A percentile compares a stretch with the other conserved stretches of the same genome.
phyloP scores from a whole-genome alignment of 1,284 basidiomycete species.

The Ceratobasidium theobromae region DNA sequence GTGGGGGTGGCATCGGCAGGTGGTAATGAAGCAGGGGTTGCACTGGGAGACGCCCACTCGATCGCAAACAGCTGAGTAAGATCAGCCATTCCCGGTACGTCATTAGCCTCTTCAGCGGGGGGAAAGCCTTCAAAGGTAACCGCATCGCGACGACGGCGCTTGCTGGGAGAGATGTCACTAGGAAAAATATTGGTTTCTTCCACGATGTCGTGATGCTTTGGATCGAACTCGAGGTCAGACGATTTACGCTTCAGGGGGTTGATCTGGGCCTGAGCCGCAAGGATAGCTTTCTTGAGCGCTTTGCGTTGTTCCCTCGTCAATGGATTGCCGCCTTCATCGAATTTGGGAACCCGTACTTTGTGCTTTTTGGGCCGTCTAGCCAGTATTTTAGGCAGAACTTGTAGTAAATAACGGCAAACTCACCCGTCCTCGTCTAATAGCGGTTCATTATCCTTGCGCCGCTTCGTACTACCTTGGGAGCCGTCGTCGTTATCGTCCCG shows the following conservation, averaged over 20 bases:
- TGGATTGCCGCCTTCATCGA: slow-evolving; percentile 23
- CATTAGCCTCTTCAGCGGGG: not conserved
- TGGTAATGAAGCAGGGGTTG: not conserved
- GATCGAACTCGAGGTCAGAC: not conserved
- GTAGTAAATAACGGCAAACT: not conserved
- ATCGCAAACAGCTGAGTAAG: slow-evolving; percentile 16
- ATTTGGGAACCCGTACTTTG: slow-evolving; percentile 15
- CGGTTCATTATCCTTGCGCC: not conserved
- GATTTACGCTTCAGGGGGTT: slow-evolving; percentile 25
- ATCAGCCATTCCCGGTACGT: slow-evolving; percentile 2
- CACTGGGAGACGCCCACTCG: slow-evolving; percentile 19
- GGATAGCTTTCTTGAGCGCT: slow-evolving; percentile 22
- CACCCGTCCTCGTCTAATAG: slow-evolving; percentile 14
- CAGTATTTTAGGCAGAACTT: not conserved
- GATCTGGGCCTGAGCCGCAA: not conserved
- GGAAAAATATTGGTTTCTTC: not conserved
- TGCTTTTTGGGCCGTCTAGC: slow-evolving; percentile 3
- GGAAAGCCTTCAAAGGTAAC: slow-evolving; percentile 24
- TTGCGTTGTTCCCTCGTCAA: slow-evolving; percentile 23
- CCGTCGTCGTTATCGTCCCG: slow-evolving; percentile 28
- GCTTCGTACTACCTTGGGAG: not conserved
- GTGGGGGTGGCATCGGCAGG: not conserved
- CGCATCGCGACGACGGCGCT: slow-evolving; percentile 24
- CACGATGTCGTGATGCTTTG: not conserved
- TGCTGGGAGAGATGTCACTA: slow-evolving; percentile 1